A percentile compares a stretch with the other conserved stretches of the same genome.
phyloP scores from a whole-genome alignment of 768 basidiomycete genomes.

The Calvatia gigantea region DNA sequence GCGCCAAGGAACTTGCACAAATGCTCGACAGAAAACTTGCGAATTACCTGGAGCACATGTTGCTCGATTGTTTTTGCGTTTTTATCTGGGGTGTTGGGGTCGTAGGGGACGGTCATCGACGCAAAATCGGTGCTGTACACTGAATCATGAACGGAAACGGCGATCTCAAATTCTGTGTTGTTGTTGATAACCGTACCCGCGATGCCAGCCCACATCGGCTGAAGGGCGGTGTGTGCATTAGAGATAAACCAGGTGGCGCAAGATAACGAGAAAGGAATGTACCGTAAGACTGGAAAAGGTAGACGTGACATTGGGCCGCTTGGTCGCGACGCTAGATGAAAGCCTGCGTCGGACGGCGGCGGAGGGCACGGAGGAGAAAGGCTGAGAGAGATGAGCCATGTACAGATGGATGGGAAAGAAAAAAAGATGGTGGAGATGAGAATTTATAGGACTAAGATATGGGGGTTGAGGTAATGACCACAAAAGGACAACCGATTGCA shows the following conservation, averaged over 20 bases:
- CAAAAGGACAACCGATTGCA: slow-evolving; percentile 21
- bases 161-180: slow-evolving; percentile 62
- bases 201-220: slow-evolving; percentile 90
- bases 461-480: slow-evolving; percentile 19
- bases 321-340: slow-evolving; percentile 46
- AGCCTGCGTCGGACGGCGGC: slow-evolving; percentile 64
- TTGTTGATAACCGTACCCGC: slow-evolving; percentile 61
- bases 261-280: slow-evolving; percentile 23
- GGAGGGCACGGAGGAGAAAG: slow-evolving; percentile 66
- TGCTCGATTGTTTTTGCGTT: slow-evolving; percentile 60
- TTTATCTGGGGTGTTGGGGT: slow-evolving; percentile 45
- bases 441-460: slow-evolving; percentile 25
- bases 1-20: slow-evolving; percentile 85
- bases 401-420: slow-evolving; percentile 27
- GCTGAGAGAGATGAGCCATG: slow-evolving; percentile 46
- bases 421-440: slow-evolving; percentile 17
- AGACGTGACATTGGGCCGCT: slow-evolving; percentile 48
- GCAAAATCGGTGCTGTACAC: slow-evolving; percentile 82
- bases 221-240: slow-evolving; percentile 18
- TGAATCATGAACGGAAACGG: slow-evolving; percentile 79
- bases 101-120: slow-evolving; percentile 53
- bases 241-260: slow-evolving; percentile 14
- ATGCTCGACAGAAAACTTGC: slow-evolving; percentile 72
- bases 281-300: slow-evolving; percentile 67
- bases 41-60: slow-evolving; percentile 60